A percentile compares a stretch with the other conserved stretches of the same genome.
Conservation (phyloP, 1,284 basidiomycete species). For the Trichosporon asahii region DNA sequence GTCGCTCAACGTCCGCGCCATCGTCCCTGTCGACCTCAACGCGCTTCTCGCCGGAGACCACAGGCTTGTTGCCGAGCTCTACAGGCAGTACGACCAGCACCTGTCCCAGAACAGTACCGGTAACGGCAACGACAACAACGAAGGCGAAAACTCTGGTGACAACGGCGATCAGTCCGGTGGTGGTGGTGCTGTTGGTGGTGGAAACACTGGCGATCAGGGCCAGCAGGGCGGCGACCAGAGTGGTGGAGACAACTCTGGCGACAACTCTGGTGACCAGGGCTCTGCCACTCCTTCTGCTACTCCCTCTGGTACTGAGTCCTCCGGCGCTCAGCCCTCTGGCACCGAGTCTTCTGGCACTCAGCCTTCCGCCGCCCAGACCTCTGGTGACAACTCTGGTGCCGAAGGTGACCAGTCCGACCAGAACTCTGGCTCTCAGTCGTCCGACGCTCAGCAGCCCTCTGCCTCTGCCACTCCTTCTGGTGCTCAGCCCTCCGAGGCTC, state of each 20-base stretch:
- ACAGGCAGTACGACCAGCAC: slow-evolving; percentile 49
- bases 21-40: slow-evolving; percentile 75
- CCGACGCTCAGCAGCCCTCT: no score
- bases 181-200: no score
- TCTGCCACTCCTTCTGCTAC: no score
- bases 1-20: slow-evolving; percentile 66
- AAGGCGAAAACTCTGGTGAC: background rate
- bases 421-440: background rate
- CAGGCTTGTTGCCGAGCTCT: slow-evolving; percentile 64
- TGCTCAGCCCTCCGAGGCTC: background rate
- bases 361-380: no score
- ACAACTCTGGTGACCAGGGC: background rate
- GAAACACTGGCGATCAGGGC: background rate
- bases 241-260: background rate
- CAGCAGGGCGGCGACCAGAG: background rate
- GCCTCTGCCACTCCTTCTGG: no score
- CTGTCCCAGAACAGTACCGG: background rate
- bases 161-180: background rate
- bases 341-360: no score
- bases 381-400: background rate
- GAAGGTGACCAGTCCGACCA: background rate
- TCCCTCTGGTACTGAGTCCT: no score
- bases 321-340: no score
- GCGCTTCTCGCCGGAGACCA: slow-evolving; percentile 63
- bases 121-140: background rate